Conservation (phyloP, 164 flowering plant genomes). For the Nelumbo lutea region DNA sequence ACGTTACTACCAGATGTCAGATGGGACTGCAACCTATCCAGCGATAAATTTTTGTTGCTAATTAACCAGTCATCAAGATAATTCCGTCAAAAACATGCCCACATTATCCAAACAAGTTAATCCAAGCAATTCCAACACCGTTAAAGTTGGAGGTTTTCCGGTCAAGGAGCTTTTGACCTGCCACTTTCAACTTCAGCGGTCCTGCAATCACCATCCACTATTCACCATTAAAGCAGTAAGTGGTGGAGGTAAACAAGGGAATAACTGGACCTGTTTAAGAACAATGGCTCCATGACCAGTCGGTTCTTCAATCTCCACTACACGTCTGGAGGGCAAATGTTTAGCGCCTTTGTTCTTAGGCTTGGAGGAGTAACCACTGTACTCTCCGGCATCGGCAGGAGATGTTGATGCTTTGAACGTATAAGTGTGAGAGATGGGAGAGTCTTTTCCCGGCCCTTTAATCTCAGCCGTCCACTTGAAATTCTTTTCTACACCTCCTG, state of each 20-base stretch:
- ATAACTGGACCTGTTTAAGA: conserved; percentile 47
- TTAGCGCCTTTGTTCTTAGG: conserved; percentile 29
- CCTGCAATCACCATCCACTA: no score
- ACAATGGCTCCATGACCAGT: conserved; percentile 51
- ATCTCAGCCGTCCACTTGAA: conserved; percentile 64
- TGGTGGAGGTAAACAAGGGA: not conserved
- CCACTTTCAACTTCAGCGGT: no score
- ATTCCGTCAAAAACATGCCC: no score
- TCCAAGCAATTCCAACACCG: not conserved
- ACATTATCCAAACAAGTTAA: no score
- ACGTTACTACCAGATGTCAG: no score
- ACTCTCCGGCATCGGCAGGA: conserved; percentile 25
- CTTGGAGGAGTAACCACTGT: conserved; percentile 15
- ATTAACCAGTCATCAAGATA: no score
- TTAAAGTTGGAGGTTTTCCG: not conserved
- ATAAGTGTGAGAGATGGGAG: conserved; percentile 40
- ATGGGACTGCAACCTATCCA: no score
- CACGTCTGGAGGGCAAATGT: conserved; percentile 23
- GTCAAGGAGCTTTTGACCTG: not conserved
- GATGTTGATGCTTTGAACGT: conserved; percentile 40
- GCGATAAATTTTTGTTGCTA: no score
- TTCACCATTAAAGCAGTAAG: not conserved
- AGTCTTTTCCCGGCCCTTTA: conserved; percentile 45
- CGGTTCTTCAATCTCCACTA: conserved; percentile 68
- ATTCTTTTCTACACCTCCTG: conserved; percentile 35